A percentile compares a stretch with the other conserved stretches of the same genome.
phyloP scores from a whole-genome alignment of 768 basidiomycete species.

The Galerina sulciceps region DNA sequence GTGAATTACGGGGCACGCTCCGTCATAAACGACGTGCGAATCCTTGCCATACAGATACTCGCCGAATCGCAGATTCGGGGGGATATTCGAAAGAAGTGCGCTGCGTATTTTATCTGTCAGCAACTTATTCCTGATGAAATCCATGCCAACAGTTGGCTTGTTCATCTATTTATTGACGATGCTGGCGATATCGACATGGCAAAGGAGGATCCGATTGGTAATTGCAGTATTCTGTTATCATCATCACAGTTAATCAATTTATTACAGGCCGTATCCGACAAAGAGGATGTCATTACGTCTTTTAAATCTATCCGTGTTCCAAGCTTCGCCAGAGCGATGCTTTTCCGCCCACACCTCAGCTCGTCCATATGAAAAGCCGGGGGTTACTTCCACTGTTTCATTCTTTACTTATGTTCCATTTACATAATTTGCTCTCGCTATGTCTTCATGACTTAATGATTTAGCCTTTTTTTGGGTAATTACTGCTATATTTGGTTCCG shows the following conservation, averaged over 20 bases:
- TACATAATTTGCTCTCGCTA: no score
- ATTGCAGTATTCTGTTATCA: neutral
- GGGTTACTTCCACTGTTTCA: no score
- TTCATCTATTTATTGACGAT: neutral
- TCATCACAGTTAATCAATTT: neutral
- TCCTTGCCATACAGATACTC: neutral
- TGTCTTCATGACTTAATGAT: slow-evolving; percentile 51
- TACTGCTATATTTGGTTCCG: no score
- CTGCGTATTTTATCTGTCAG: neutral
- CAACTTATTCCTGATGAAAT: neutral
- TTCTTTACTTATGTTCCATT: no score
- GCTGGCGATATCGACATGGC: neutral
- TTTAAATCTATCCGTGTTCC: no score
- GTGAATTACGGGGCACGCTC: slow-evolving; percentile 8
- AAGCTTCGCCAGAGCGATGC: no score
- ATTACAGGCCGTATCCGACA: no score
- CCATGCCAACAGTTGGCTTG: neutral
- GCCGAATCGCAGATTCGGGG: slow-evolving; percentile 1
- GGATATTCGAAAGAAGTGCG: slow-evolving; percentile 1
- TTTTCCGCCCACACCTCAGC: no score
- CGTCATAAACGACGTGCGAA: neutral
- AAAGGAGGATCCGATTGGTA: slow-evolving; percentile 1
- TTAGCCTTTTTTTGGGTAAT: no score
- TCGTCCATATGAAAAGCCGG: no score
- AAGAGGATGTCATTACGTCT: no score